phyloP scores from a whole-genome alignment of 768 basidiomycete genomes.

The Amanita pseudoporphyria region DNA sequence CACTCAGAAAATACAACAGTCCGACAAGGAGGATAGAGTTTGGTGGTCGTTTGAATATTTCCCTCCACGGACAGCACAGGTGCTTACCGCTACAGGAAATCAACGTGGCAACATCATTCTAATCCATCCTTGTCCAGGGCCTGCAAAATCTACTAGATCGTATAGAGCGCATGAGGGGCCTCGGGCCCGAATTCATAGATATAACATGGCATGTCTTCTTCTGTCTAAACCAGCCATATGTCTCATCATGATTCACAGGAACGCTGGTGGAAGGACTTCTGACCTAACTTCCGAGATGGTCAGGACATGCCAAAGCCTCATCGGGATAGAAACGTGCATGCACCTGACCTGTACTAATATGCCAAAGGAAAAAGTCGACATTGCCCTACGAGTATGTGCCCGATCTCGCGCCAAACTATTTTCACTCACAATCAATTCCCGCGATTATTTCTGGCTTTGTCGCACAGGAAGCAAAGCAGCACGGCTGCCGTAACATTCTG shows the following conservation, averaged over 20 bases:
- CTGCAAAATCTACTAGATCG: conserved; percentile 95
- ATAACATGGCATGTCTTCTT: conserved; percentile 70
- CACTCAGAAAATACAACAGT: conserved; percentile 85
- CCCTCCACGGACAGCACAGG: conserved; percentile 92
- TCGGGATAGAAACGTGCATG: conserved; percentile 97
- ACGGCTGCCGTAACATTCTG: conserved; percentile 88
- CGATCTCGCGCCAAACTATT: conserved; percentile 1
- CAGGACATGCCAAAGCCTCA: conserved; percentile 85
- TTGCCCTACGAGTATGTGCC: conserved; percentile 67
- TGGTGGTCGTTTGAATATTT: conserved; percentile 99
- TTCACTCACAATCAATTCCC: conserved; percentile 1
- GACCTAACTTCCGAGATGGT: conserved; percentile 92
- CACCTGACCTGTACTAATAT: conserved; percentile 99
- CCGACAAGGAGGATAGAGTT: conserved; percentile 72
- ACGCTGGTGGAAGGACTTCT: conserved; percentile 92
- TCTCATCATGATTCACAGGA: conserved; percentile 42
- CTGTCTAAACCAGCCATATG: neutral
- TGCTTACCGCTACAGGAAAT: conserved; percentile 18
- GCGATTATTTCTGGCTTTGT: conserved; percentile 1
- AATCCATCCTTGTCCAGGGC: conserved; percentile 36
- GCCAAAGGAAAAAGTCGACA: conserved; percentile 92
- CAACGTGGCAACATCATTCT: neutral
- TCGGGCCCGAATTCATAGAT: conserved; percentile 97
- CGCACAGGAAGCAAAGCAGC: conserved; percentile 72
- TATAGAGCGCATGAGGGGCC: conserved; percentile 93